Evolutionary conservation across 768 basidiomycete genomes (phyloP).

Genomic region (Termitomyces sp.): DNA sequence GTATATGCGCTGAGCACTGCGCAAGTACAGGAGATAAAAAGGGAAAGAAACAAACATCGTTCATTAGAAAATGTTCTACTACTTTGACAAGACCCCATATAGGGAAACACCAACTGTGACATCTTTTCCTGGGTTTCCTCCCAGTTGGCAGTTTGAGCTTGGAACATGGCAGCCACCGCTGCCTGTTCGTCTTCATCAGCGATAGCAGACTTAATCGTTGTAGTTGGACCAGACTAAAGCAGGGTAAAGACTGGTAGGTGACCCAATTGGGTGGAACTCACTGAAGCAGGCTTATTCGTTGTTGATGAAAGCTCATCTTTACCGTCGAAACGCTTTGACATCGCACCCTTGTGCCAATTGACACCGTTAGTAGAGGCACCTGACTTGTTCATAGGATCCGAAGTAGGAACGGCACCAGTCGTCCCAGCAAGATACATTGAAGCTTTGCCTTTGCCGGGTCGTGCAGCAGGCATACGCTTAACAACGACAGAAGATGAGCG

Average conservation of each 20-base stretch:
- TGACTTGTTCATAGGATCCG: slow-evolving; percentile 38
- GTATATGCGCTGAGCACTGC: slow-evolving; percentile 68
- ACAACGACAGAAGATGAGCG: slow-evolving; percentile 93
- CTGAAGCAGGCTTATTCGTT: slow-evolving; percentile 28
- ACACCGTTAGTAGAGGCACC: slow-evolving; percentile 28
- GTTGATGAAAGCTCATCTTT: slow-evolving; percentile 52
- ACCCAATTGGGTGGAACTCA: slow-evolving; percentile 15
- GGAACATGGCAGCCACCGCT: slow-evolving; percentile 98
- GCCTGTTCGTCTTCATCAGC: slow-evolving; percentile 80
- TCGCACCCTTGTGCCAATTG: slow-evolving; percentile 65
- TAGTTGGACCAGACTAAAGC: slow-evolving; percentile 21
- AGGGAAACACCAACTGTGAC: slow-evolving; percentile 90
- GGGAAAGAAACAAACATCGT: slow-evolving; percentile 41
- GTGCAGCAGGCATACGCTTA: slow-evolving; percentile 79
- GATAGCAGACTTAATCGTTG: slow-evolving; percentile 34
- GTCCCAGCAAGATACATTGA: slow-evolving; percentile 64
- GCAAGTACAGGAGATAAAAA: slow-evolving; percentile 22
- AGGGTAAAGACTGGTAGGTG: slow-evolving; percentile 1
- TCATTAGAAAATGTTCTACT: slow-evolving; percentile 74
- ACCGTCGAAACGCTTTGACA: slow-evolving; percentile 88
- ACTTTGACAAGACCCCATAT: slow-evolving; percentile 52
- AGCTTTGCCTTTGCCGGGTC: slow-evolving; percentile 81
- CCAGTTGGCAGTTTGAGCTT: slow-evolving; percentile 92
- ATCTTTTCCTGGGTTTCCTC: slow-evolving; percentile 99
- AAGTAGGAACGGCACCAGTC: slow-evolving; percentile 37